Evolutionary conservation across 2,329 filamentous ascomycete species (phyloP), one percentile per base, ranked within the genome.

Genomic region (Xylaria multiplex): DNA sequence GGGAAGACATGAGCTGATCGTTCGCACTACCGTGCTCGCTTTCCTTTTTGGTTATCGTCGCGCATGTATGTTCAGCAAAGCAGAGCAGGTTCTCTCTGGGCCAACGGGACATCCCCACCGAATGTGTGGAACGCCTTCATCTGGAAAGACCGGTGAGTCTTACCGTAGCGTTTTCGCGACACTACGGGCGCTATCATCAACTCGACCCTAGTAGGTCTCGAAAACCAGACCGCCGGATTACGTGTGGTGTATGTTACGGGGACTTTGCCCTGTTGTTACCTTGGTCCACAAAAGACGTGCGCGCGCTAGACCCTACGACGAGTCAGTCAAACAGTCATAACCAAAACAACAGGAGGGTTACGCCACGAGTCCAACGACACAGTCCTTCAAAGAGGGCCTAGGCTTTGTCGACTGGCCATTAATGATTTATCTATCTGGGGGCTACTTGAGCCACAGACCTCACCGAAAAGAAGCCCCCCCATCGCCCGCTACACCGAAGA

Each of bases 171-270:
- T 14, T 14, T 5, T 40, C 5, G 37, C 5, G 0, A 14, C 13
- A 13, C 43, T 40, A 43, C 32, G 19, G 43, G 52, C 27, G 24
- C 52, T 56, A 54, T 65, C 46, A 27, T 57, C 50, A 50, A 19
- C 46, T 32, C 40, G 35, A 19, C n/a, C 19, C 13, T 50, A 61
- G 58, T 19, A 49, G 14, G 46, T 19, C 40, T 54, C 42, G 24
- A 19, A 50, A n/a, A 50, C 35, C 52, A 65, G 57, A 65, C 63
- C 52, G 50, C 57, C 50, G 56, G 42, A 54, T 55, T 55, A 30
- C 48, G 24, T 40, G 4, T n/a, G 13, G 37, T 16, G 35, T 43
- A 48, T 59, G 37, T 54, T 53, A 46, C 55, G 13, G 30, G 30
- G 52, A 55, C 37, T 22, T 22, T 43, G 6, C 45, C 53, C 42